Conservation (phyloP, 306 rosid species). For the Acacia crassicarpa region DNA sequence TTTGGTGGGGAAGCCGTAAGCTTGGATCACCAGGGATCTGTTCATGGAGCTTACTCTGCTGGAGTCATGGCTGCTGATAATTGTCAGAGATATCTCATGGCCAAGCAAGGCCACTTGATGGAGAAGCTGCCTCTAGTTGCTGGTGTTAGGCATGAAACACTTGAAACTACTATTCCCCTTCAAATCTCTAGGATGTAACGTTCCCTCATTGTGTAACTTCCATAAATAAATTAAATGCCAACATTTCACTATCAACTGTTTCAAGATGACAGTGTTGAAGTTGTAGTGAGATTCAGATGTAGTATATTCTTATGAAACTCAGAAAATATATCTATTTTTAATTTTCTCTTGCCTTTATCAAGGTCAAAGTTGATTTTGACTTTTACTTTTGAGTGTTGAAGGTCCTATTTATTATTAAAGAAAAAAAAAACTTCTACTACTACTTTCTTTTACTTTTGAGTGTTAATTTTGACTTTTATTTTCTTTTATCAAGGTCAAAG, state of each 20-base stretch:
- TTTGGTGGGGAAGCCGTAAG: conserved; percentile 61
- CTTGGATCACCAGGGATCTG: conserved; percentile 75
- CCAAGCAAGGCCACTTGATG: conserved; percentile 36
- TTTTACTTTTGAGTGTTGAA: background rate
- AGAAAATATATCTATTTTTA: too few relatives aligned
- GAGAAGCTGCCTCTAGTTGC: conserved; percentile 36
- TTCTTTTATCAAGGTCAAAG: background rate
- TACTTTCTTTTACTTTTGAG: background rate
- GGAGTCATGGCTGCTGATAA: conserved; percentile 56
- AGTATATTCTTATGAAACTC: background rate
- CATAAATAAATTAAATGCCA: background rate
- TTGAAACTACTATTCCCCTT: conserved; percentile 50
- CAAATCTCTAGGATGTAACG: conserved; percentile 58
- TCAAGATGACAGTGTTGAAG: background rate
- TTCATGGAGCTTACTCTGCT: conserved; percentile 67
- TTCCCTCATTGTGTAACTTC: background rate
- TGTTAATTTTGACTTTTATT: background rate
- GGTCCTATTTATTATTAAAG: background rate
- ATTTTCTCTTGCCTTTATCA: background rate
- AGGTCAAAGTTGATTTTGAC: background rate
- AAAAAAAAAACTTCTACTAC: too few relatives aligned
- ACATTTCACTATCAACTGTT: background rate
- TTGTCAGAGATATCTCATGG: conserved; percentile 38
- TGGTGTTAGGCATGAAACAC: conserved; percentile 41
- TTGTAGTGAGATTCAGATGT: background rate